Percentiles rank a stretch among this genome's conserved stretches.
Evolutionary conservation across 441 rosid species (phyloP).

Genomic region (Corymbia citriodora): DNA sequence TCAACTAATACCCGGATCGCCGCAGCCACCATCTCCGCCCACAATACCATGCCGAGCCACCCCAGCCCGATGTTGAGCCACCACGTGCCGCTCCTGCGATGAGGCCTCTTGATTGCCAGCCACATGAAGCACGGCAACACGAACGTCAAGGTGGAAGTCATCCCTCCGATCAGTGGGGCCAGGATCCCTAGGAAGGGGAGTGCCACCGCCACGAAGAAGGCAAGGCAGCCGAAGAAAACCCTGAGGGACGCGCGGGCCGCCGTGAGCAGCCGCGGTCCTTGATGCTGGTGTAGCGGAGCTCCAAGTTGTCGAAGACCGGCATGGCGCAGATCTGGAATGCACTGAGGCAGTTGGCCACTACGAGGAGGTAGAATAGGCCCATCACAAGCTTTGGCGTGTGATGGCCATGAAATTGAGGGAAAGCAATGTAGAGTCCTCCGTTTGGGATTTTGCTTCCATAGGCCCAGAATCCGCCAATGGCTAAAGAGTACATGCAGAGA

Average conservation of each 20-base stretch:
- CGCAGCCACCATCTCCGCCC: conserved; percentile 24
- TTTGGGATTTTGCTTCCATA: conserved; percentile 36
- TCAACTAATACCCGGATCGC: conserved; percentile 29
- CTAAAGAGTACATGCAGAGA: conserved; percentile 26
- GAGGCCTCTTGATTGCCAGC: conserved; percentile 22
- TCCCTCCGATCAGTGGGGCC: conserved; percentile 35
- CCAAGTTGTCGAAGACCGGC: conserved; percentile 51
- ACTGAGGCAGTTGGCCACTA: conserved; percentile 22
- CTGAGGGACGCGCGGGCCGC: conserved; percentile 17
- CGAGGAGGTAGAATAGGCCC: conserved; percentile 17
- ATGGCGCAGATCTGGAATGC: conserved; percentile 50
- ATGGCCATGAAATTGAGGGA: conserved; percentile 11
- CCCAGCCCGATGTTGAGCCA: conserved; percentile 39
- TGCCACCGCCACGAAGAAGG: conserved; percentile 30
- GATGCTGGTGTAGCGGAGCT: conserved; percentile 13
- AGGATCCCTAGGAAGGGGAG: conserved; percentile 44
- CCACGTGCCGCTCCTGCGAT: conserved; percentile 12
- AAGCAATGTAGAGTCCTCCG: conserved; percentile 25
- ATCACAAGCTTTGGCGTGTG: conserved; percentile 17
- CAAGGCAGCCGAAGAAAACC: conserved; percentile 35
- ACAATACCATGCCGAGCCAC: conserved; percentile 24
- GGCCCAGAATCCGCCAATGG: conserved; percentile 49
- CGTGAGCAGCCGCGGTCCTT: conserved; percentile 19
- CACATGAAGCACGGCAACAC: conserved; percentile 59
- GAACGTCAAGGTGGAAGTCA: conserved; percentile 31